Base-by-base conservation (phyloP, 441 rosid genomes). In the Gossypium lobatum region DNA sequence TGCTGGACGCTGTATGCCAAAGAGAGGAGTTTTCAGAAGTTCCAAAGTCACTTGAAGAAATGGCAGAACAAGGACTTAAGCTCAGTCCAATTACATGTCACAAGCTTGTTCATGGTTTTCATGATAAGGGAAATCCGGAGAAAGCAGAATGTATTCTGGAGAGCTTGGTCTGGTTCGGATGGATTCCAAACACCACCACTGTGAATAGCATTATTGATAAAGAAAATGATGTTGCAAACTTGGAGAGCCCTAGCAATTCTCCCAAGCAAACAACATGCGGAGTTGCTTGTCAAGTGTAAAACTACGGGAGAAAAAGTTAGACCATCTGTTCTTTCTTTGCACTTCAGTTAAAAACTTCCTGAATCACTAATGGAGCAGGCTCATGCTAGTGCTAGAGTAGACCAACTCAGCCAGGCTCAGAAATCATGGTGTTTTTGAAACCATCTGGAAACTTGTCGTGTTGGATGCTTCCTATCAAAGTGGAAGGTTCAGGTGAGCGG, bases 81-180 rank as follows among this genome's bases (percentile, higher is more conserved):
- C 88, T 87, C 55, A 85, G 86, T 76, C 57, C 72, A 23, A 61
- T 79, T 75, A 80, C 91, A 34, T 93, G 90, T 75, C 70, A 76
- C 66, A 55, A 67, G 75, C 72, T 93, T 48, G 74, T 88, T 76
- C 52, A 76, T 60, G 72, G 86, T 82, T 82, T 88, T 79, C 79
- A 81, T 55, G 83, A 76, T 79, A 79, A 76, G 20, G 85, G 88
- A 46, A 77, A 28, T 75, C 61, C 46, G 55, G 90, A 85, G 11
- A 78, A 82, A 75, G 93, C 93, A 65, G 80, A 67, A 71, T 78
- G 71, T 70, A 79, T 88, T 81, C 77, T 84, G 71, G 87, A 91
- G 81, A 77, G 76, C 46, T 78, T 90, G 84, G 76, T 83, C 54
- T 79, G 74, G 73, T 84, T 80, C 60, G 79, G 84, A 70, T 88